Evolutionary conservation across 2,329 filamentous ascomycete species (phyloP).

Genomic region (Verruconis gallopava): DNA sequence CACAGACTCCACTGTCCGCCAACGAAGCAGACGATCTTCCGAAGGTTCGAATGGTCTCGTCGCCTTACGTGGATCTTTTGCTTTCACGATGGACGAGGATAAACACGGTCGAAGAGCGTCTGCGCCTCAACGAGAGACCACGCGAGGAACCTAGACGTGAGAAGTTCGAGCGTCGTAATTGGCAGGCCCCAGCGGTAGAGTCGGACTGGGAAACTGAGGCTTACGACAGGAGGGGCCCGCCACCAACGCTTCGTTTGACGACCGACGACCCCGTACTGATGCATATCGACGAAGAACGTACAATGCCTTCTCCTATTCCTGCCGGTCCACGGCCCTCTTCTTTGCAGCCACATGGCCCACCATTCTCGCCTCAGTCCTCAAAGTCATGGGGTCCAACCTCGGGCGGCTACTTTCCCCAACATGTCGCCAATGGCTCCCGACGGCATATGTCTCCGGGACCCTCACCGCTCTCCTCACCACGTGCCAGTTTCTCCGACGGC

Average conservation of each 20-base stretch:
- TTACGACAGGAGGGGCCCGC: background rate
- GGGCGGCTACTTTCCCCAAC: conserved; percentile 3
- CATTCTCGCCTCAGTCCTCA: conserved; percentile 1
- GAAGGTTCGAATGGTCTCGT: conserved; percentile 2
- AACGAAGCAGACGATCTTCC: conserved; percentile 17
- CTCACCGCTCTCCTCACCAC: conserved; percentile 4
- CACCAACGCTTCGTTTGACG: conserved; percentile 2
- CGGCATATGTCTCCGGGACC: background rate
- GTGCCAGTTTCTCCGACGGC: background rate
- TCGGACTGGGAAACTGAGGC: conserved; percentile 5
- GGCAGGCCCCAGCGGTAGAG: conserved; percentile 1
- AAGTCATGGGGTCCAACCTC: conserved; percentile 6
- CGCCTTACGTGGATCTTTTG: conserved; percentile 8
- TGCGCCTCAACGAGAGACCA: background rate
- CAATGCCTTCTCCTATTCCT: background rate
- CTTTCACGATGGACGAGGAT: conserved; percentile 9
- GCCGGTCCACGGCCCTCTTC: background rate
- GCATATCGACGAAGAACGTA: background rate
- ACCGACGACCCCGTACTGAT: conserved; percentile 3
- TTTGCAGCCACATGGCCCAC: background rate
- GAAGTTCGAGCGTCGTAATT: background rate
- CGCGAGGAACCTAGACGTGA: background rate
- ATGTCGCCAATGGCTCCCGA: background rate
- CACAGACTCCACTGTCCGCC: conserved; percentile 15
- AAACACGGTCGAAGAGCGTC: background rate